Conservation (phyloP, 164 flowering plant genomes). For the Paratinospora sagittata region DNA sequence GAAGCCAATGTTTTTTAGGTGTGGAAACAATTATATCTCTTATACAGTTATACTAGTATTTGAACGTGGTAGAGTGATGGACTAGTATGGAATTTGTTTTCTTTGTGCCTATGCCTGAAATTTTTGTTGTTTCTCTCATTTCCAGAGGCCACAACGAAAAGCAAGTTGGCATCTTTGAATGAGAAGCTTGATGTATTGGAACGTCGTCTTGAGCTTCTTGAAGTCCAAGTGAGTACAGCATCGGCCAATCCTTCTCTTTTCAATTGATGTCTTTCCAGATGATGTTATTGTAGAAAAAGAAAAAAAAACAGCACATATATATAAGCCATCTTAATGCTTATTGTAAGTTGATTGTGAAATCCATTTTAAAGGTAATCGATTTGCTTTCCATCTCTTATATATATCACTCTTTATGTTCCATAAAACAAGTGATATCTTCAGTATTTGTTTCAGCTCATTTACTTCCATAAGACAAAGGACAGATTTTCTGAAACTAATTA, state of each 20-base stretch:
- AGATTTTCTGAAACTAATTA: not conserved
- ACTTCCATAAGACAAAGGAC: not conserved
- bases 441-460: not conserved
- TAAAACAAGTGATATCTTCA: not conserved
- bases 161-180: constrained; percentile 77
- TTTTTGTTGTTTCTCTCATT: not conserved
- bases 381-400: not conserved
- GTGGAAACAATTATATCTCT: not conserved
- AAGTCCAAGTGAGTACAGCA: constrained; percentile 86
- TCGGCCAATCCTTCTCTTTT: constrained; percentile 74
- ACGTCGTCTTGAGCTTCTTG: constrained; percentile 78
- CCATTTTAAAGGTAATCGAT: not conserved
- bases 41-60: not conserved
- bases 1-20: not conserved
- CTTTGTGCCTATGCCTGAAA: not conserved
- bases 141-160: constrained; percentile 91
- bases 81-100: not conserved
- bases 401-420: not conserved
- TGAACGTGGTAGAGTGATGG: not conserved
- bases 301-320: not conserved
- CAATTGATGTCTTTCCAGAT: constrained; percentile 13
- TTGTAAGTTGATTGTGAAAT: not conserved
- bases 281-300: not conserved
- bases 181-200: constrained; percentile 89
- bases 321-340: not conserved